These are phyloP conservation scores for Cyclotella kingstonii DNA, from an alignment of 108 stramenopile genomes.

Conservation along the genomic window DNA sequence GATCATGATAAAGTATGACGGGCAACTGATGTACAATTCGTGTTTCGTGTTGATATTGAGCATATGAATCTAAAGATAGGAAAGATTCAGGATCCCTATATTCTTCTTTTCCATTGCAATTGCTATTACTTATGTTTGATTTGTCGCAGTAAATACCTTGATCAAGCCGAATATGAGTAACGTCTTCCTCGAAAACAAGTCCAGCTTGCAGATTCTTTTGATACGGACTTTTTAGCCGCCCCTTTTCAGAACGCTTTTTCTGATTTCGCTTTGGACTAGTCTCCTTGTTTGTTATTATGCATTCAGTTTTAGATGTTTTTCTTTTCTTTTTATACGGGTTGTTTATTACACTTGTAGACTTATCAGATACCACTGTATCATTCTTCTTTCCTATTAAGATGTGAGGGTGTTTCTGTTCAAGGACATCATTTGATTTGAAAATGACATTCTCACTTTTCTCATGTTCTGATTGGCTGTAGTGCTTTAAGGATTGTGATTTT, in stretches of 20 bases:
- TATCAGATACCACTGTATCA: not conserved
- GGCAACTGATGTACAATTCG: constrained; percentile 37
- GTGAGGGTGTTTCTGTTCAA: not conserved
- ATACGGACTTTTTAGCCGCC: not conserved
- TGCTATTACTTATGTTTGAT: too few relatives aligned
- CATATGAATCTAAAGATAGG: constrained; percentile 25
- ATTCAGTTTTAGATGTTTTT: not conserved
- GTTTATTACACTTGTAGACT: not conserved
- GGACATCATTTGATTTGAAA: too few relatives aligned
- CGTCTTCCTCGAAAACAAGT: constrained; percentile 48
- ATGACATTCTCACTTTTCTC: too few relatives aligned
- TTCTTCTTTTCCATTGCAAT: constrained; percentile 8
- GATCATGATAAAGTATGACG: constrained; percentile 46
- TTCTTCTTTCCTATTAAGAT: not conserved
- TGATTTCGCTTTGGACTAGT: not conserved
- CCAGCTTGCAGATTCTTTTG: constrained; percentile 42
- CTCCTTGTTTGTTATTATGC: not conserved
- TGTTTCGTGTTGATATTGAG: constrained; percentile 30
- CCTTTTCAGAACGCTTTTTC: not conserved
- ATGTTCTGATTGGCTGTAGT: too few relatives aligned
- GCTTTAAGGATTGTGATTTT: too few relatives aligned
- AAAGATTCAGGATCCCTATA: not conserved
- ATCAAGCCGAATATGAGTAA: constrained; percentile 22
- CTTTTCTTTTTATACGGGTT: constrained; percentile 37
- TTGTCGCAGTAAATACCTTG: constrained; percentile 3